Conservation (phyloP, 176 grass and related monocot species). For the Phragmites australis region DNA sequence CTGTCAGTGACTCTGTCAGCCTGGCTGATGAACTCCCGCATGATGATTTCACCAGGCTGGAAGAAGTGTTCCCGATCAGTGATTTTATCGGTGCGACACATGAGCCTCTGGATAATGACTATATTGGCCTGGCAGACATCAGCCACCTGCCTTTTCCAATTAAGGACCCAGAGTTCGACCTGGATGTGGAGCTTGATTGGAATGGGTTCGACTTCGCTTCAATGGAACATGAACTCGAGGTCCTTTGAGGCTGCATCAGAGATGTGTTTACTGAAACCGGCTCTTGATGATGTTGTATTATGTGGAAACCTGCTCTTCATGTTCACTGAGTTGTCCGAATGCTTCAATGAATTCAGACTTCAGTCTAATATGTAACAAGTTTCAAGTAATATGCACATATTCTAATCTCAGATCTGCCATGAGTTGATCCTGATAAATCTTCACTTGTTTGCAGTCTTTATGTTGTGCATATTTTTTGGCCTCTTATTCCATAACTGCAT, state of each 20-base stretch:
- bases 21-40: slow-evolving; percentile 15
- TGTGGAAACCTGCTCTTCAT: neutral
- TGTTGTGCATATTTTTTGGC: neutral
- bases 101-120: slow-evolving; percentile 32
- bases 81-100: slow-evolving; percentile 20
- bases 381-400: slow-evolving; percentile 30
- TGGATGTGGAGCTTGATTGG: slow-evolving; percentile 41
- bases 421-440: neutral
- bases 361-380: neutral
- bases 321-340: neutral
- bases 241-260: slow-evolving; percentile 15
- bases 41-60: slow-evolving; percentile 30
- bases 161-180: slow-evolving; percentile 20
- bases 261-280: neutral
- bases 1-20: slow-evolving; percentile 10
- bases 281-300: neutral
- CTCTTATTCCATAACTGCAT: neutral
- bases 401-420: slow-evolving; percentile 10
- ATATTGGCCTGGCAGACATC: slow-evolving; percentile 51
- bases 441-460: neutral
- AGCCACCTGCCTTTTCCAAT: slow-evolving; percentile 43
- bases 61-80: slow-evolving; percentile 37
- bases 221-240: slow-evolving; percentile 21
- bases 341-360: neutral
- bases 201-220: slow-evolving; percentile 34